These are phyloP conservation scores for Ceratocystis eucalypticola DNA, from an alignment of 2,329 filamentous ascomycete species.

Conservation along the genomic window DNA sequence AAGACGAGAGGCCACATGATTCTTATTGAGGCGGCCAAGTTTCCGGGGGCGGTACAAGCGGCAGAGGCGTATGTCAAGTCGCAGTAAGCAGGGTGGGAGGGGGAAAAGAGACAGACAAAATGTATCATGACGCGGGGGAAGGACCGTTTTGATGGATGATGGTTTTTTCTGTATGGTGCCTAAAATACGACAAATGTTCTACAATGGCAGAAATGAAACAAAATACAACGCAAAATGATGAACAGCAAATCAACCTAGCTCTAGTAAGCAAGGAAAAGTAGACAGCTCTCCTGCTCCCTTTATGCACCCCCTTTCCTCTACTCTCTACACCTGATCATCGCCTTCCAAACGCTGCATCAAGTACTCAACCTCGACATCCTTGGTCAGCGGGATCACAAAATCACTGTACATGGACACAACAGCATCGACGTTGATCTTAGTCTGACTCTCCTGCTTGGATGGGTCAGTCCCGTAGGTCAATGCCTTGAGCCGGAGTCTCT, in stretches of 20 bases:
- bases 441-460: conserved; percentile 43
- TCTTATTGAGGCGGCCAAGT: conserved; percentile 67
- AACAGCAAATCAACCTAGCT: not conserved
- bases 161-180: not conserved
- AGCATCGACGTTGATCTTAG: conserved; percentile 85
- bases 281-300: not conserved
- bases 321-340: conserved; percentile 19
- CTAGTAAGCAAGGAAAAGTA: not conserved
- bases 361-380: conserved; percentile 95
- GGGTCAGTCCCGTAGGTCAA: conserved; percentile 90
- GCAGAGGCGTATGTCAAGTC: conserved; percentile 59
- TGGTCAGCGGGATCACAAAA: conserved; percentile 93
- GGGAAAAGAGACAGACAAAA: not conserved
- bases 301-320: not conserved
- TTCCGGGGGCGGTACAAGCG: conserved; percentile 61
- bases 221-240: not conserved
- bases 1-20: conserved; percentile 74
- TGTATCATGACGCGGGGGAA: not conserved
- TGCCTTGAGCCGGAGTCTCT: conserved; percentile 74
- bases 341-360: conserved; percentile 75
- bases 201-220: not conserved
- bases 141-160: not conserved
- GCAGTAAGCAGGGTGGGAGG: not conserved
- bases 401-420: conserved; percentile 84
- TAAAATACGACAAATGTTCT: conserved; percentile 19